Base-by-base conservation (phyloP, 345 rosid genomes). In the Syzygium grande region DNA sequence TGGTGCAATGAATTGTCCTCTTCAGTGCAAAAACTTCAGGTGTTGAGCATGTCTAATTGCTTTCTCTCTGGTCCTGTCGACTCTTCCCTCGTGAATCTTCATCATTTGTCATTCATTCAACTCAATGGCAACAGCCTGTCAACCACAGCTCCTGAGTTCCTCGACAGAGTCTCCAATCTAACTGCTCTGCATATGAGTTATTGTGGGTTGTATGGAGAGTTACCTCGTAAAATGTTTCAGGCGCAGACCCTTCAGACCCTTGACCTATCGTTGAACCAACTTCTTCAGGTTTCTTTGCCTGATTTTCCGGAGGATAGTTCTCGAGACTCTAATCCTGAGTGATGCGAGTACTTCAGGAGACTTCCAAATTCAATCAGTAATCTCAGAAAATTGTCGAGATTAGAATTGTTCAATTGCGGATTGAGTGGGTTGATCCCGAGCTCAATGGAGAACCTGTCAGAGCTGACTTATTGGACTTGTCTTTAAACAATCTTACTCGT, bases 281-380 rank as follows among this genome's bases (percentile, higher is more conserved):
- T 85, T 3, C 93, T 94, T n/a, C 49, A 51, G 3, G 94, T 91
- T 4, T 51, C 87, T 16, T 55, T 92, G 52, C 91, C 91, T 0
- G 55, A 89, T 0, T 86, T 89, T 52, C 83, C 43, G 3, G 13
- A 6, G 22, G 86, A 54, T 86, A 4, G 7, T n/a, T 89, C 92
- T 86, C 89, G 79, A 46, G 84, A 89, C 30, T 5, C 15, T 92
- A 43, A 3, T 7, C 25, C 90, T 93, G 9, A n/a, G 88, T 11
- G 3, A 3, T 11, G 91, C 92, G 1, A 89, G 16, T 1, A 88
- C 91, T 55, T 88, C 88, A 0, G 93, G 34, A 11, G 19, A 2
- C 16, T 93, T 34, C 94, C 94, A 2, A 84, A 84, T 52, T 92
- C 96, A 43, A 88, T 93, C 1, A 88, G 90, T 4, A 84, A 78